Conservation (phyloP, 768 basidiomycete species). For the Lactarius vividus region DNA sequence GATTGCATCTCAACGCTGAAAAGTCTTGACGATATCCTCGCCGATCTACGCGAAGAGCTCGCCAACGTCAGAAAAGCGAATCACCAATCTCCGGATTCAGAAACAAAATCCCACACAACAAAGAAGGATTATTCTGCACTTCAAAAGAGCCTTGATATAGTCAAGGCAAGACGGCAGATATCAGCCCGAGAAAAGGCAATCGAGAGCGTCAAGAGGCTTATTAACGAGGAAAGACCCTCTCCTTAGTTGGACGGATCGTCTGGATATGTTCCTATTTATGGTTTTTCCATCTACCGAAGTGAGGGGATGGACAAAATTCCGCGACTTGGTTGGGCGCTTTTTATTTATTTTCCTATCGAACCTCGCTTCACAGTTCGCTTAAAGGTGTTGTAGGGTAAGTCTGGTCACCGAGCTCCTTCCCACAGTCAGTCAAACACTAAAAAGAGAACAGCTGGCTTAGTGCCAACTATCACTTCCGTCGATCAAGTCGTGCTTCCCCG, state of each 20-base stretch:
- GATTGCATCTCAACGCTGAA: constrained; percentile 55
- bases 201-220: constrained; percentile 53
- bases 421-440: not conserved
- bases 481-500: not conserved
- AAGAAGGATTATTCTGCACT: constrained; percentile 47
- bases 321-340: constrained; percentile 1
- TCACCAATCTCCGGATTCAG: not conserved
- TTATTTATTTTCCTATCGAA: not conserved
- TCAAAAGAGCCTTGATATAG: constrained; percentile 45
- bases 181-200: constrained; percentile 69
- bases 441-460: not conserved
- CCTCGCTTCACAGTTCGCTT: not conserved
- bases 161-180: constrained; percentile 65
- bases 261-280: not conserved
- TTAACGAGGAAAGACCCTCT: constrained; percentile 39
- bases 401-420: no score
- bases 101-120: constrained; percentile 12
- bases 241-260: not conserved
- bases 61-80: constrained; percentile 29
- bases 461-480: not conserved
- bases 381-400: not conserved
- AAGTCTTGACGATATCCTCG: constrained; percentile 60
- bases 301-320: not conserved
- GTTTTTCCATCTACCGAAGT: not conserved
- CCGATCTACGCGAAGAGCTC: constrained; percentile 52